phyloP scores from a whole-genome alignment of 345 rosid species.

The Microthlaspi erraticum region DNA sequence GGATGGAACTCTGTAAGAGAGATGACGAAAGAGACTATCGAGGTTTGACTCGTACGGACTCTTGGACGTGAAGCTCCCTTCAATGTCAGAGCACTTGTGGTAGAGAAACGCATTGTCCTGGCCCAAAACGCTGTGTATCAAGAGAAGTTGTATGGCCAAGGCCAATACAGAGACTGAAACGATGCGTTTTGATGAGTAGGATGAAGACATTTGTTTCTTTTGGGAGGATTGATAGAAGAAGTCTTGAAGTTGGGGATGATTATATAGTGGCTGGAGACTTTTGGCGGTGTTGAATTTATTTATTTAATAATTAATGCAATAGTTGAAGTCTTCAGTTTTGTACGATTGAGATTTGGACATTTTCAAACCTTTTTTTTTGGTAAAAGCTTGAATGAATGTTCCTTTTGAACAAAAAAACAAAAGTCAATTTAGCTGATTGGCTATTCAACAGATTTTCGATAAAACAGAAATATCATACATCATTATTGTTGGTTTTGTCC shows the following conservation, averaged over 20 bases:
- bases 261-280: conserved; percentile 28
- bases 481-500: neutral
- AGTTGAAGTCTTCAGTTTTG: conserved; percentile 39
- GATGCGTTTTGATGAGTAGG: conserved; percentile 6
- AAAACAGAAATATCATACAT: neutral
- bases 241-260: conserved; percentile 8
- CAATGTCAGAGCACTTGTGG: conserved; percentile 51
- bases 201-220: conserved; percentile 36
- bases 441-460: neutral
- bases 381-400: conserved; percentile 13
- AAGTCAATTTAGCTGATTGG: conserved; percentile 23
- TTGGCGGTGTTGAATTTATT: neutral
- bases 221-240: neutral
- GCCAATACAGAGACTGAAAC: conserved; percentile 27
- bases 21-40: conserved; percentile 46
- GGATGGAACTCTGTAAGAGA: conserved; percentile 51
- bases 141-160: conserved; percentile 37
- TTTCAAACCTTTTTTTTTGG: too few species aligned
- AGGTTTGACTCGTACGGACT: conserved; percentile 55
- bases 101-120: conserved; percentile 48
- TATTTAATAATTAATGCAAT: conserved; percentile 7
- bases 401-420: neutral
- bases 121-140: conserved; percentile 32
- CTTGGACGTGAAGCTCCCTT: conserved; percentile 49
- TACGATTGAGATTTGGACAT: conserved; percentile 7